Evolutionary conservation across 768 basidiomycete genomes (phyloP), one percentile per base, ranked within the genome.

Genomic region (Phaeolepiota aurea): DNA sequence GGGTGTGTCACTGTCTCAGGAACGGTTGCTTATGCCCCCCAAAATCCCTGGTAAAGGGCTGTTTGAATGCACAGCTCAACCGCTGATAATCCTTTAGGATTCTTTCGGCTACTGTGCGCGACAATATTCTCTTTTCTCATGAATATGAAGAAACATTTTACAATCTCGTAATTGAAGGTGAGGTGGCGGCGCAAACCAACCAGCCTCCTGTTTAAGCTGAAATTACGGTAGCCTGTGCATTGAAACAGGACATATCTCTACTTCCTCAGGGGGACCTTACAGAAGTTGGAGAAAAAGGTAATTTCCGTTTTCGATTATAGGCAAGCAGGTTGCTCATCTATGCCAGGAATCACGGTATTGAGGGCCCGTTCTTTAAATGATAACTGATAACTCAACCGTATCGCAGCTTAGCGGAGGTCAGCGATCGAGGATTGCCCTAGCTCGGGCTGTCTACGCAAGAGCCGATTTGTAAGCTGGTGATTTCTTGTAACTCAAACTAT

Each of bases 91-190:
- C n/a, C n/a, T 9, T 3, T 20, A 86, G 84, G 86, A 78, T 96
- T 32, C 72, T 93, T 58, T 89, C 87, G 1, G 78, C 87, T 0
- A 82, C 87, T 2, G 75, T 97, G 37, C 76, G 83, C 25, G 87
- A 91, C 32, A 98, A 98, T 53, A 97, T 98, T 45, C 54, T 88
- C 22, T 97, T 98, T 63, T 90, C 82, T 7, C 86, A 93, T 58
- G 74, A 80, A 49, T 96, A 83, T 46, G 91, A 97, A 38, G 82
- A 86, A 45, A 69, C 68, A 0, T 94, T 89, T 49, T 94, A 93
- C 50, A 73, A 86, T 40, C 54, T 81, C 12, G 89, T 92, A 3
- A 58, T 92, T 3, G 87, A 91, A 65, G 85, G 87, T 82, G 33
- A 3, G 28, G 12, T 3, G 5, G n/a, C n/a, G n/a, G n/a, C n/a